These are phyloP conservation scores for Leucosporidium scottii DNA, from an alignment of 768 basidiomycete genomes.

Conservation along the genomic window DNA sequence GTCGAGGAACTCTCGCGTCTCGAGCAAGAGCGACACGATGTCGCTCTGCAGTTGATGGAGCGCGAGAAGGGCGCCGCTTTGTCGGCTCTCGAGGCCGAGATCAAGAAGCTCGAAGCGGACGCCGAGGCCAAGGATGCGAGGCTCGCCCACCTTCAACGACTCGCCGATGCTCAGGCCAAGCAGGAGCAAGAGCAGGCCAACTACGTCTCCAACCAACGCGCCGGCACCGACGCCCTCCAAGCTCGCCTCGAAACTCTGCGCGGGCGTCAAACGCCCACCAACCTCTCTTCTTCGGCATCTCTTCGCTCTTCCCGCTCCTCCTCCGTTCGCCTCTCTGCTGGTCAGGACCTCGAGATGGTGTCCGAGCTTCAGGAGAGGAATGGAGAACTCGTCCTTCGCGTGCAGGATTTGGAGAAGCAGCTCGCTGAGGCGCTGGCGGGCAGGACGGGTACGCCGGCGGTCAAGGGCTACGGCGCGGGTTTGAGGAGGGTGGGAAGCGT, in stretches of 20 bases:
- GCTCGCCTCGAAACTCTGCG: slow-evolving; percentile 15
- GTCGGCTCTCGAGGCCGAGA: slow-evolving; percentile 3
- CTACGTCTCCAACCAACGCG: slow-evolving; percentile 11
- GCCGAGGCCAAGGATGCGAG: not conserved
- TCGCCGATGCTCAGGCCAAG: slow-evolving; percentile 1
- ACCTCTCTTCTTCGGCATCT: not conserved
- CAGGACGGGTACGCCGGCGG: no score
- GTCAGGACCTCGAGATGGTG: not conserved
- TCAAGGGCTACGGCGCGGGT: no score
- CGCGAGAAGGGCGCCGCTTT: slow-evolving; percentile 10
- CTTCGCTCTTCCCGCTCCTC: not conserved
- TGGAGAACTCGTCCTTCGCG: not conserved
- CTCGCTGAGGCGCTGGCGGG: not conserved
- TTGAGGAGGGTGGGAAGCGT: no score
- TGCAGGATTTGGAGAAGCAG: not conserved
- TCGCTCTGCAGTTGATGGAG: not conserved
- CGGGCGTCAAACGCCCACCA: not conserved
- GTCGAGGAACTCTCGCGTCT: slow-evolving; percentile 13
- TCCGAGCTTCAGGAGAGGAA: slow-evolving; percentile 17
- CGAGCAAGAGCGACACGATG: not conserved
- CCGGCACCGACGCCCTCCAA: slow-evolving; percentile 27
- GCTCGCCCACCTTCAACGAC: slow-evolving; percentile 8
- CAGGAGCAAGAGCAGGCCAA: slow-evolving; percentile 9
- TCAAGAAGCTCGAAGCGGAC: not conserved
- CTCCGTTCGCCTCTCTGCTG: not conserved